Evolutionary conservation across 192 early-diverging fungal species (phyloP).

Genomic region (Mortierella antarctica): DNA sequence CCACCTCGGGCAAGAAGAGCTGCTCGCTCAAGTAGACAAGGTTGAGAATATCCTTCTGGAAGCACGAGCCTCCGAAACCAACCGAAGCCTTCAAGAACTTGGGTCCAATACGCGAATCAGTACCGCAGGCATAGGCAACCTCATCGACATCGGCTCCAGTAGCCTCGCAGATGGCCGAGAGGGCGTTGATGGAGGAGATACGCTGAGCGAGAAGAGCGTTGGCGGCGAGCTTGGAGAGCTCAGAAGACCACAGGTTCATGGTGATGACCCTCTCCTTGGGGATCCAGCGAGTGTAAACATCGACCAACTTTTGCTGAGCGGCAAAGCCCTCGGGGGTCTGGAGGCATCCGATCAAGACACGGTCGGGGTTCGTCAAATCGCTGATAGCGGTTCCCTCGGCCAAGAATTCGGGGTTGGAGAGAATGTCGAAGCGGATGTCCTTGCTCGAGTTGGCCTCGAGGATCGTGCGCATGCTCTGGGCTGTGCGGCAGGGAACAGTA

Average conservation of each 20-base stretch:
- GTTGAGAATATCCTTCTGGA: constrained; percentile 95
- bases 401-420: constrained; percentile 97
- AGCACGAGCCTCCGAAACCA: constrained; percentile 95
- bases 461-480: constrained; percentile 84
- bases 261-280: constrained; percentile 87
- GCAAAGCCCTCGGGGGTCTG: constrained; percentile 73
- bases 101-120: constrained; percentile 87
- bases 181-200: constrained; percentile 90
- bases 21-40: constrained; percentile 88
- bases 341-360: constrained; percentile 88
- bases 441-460: constrained; percentile 78
- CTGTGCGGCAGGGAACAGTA: constrained; percentile 94
- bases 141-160: constrained; percentile 91
- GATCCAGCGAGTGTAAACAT: constrained; percentile 89
- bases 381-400: constrained; percentile 92
- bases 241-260: constrained; percentile 93
- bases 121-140: constrained; percentile 90
- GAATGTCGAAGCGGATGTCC: constrained; percentile 82
- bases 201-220: constrained; percentile 96
- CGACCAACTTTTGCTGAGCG: constrained; percentile 81
- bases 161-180: constrained; percentile 93
- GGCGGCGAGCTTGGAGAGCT: constrained; percentile 92
- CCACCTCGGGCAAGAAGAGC: constrained; percentile 88
- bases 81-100: constrained; percentile 92
- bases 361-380: constrained; percentile 88